A percentile compares a stretch with the other conserved stretches of the same genome.
These are phyloP conservation scores for Musa acuminata DNA, from an alignment of 176 grass and related monocot genomes.

Conservation along the genomic window DNA sequence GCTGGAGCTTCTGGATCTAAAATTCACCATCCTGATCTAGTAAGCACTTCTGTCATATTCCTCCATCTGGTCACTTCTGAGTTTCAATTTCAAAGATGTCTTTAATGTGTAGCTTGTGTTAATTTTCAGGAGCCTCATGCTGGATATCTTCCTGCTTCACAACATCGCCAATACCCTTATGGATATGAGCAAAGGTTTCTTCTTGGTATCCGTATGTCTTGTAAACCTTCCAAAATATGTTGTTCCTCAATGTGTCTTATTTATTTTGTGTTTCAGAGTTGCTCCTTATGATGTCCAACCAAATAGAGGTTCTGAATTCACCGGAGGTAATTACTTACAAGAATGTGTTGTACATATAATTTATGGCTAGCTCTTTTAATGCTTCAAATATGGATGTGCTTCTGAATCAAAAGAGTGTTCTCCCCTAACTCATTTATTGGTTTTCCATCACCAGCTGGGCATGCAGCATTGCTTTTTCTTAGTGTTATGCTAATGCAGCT, in stretches of 20 bases:
- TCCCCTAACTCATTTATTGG: neutral
- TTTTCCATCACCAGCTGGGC: neutral
- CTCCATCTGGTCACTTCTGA: slow-evolving; percentile 8
- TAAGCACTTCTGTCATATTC: slow-evolving; percentile 21
- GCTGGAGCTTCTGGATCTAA: slow-evolving; percentile 35
- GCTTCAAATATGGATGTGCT: slow-evolving; percentile 1
- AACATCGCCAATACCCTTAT: slow-evolving; percentile 21
- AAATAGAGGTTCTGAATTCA: slow-evolving; percentile 24
- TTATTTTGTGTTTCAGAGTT: slow-evolving; percentile 35
- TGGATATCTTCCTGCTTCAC: slow-evolving; percentile 42
- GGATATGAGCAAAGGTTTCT: slow-evolving; percentile 27
- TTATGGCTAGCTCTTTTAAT: slow-evolving; percentile 14
- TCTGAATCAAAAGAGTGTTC: neutral
- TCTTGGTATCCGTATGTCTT: neutral
- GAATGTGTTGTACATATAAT: neutral
- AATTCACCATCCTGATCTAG: slow-evolving; percentile 39
- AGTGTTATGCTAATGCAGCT: neutral
- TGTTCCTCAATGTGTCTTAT: slow-evolving; percentile 12
- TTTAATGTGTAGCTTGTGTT: slow-evolving; percentile 11
- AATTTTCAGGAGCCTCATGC: slow-evolving; percentile 54
- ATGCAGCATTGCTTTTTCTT: neutral
- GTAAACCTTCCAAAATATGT: neutral
- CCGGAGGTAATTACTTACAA: slow-evolving; percentile 40
- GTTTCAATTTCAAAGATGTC: slow-evolving; percentile 1
- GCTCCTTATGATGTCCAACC: slow-evolving; percentile 19